A percentile compares a stretch with the other conserved stretches of the same genome.
Conservation (phyloP, 1,284 basidiomycete genomes). For the Ustilago esculenta region DNA sequence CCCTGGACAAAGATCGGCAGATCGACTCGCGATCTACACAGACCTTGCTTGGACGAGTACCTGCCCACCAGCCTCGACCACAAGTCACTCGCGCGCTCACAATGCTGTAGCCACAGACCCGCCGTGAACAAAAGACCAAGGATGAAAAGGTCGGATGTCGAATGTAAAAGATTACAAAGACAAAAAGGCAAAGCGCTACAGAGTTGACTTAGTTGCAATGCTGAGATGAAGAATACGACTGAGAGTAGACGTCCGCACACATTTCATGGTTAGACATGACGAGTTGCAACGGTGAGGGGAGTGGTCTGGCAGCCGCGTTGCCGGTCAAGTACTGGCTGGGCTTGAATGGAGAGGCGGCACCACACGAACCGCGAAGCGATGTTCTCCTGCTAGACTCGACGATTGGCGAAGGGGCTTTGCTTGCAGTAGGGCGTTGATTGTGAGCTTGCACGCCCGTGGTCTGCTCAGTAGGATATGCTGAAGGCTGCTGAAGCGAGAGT, state of each 20-base stretch:
- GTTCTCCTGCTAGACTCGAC: neutral
- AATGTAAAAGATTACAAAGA: too few relatives aligned
- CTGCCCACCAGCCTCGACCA: too few relatives aligned
- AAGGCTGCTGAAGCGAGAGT: slow-evolving; percentile 6
- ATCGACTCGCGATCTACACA: too few relatives aligned
- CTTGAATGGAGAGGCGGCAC: neutral
- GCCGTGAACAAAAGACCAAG: too few relatives aligned
- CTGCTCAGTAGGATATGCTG: neutral
- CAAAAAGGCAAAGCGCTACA: neutral
- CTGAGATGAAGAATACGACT: slow-evolving; percentile 9
- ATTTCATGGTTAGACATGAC: slow-evolving; percentile 21
- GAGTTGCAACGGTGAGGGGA: slow-evolving; percentile 24
- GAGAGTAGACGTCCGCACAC: neutral
- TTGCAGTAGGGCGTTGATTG: neutral
- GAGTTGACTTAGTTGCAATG: slow-evolving; percentile 12
- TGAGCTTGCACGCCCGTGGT: neutral
- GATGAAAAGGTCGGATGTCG: too few relatives aligned
- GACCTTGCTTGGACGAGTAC: too few relatives aligned
- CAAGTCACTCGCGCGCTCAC: too few relatives aligned
- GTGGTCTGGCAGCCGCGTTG: slow-evolving; percentile 8
- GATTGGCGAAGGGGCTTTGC: slow-evolving; percentile 1
- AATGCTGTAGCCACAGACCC: too few relatives aligned
- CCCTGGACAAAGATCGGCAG: too few relatives aligned
- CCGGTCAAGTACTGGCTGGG: neutral
- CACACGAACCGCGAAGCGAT: neutral